phyloP scores from a whole-genome alignment of 352 stramenopile genomes.

The Pythium volutum region DNA sequence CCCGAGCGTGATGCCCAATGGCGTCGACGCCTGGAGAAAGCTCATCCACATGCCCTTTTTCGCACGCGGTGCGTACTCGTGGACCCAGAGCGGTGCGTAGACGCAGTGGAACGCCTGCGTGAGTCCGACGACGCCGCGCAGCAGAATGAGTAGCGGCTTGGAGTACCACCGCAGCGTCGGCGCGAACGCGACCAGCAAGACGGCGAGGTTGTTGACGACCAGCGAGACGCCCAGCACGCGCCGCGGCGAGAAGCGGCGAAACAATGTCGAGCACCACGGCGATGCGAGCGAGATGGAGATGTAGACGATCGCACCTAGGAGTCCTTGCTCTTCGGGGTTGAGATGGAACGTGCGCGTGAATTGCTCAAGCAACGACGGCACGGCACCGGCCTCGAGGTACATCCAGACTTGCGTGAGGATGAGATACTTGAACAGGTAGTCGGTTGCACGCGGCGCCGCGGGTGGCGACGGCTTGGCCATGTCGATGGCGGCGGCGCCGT shows the following conservation, averaged over 20 bases:
- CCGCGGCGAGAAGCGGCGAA: constrained; percentile 65
- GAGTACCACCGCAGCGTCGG: constrained; percentile 64
- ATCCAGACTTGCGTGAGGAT: constrained; percentile 82
- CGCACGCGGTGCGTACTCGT: constrained; percentile 75
- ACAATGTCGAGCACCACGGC: constrained; percentile 72
- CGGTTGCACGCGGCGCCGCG: constrained; percentile 14
- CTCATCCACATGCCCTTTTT: constrained; percentile 84
- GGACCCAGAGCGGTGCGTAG: constrained; percentile 84
- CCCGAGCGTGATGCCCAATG: constrained; percentile 83
- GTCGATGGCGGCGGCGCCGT: constrained; percentile 3
- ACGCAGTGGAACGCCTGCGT: constrained; percentile 82
- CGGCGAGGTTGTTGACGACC: constrained; percentile 72
- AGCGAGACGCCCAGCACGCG: constrained; percentile 67
- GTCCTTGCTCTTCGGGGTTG: constrained; percentile 70
- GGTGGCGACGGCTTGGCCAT: neutral
- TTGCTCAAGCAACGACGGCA: constrained; percentile 78
- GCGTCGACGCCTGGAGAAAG: constrained; percentile 77
- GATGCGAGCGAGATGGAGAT: constrained; percentile 67
- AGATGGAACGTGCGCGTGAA: constrained; percentile 66
- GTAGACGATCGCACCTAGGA: constrained; percentile 78
- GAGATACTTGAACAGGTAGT: constrained; percentile 87
- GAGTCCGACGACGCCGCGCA: constrained; percentile 70
- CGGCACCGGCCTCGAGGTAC: constrained; percentile 79
- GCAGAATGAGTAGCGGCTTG: constrained; percentile 71
- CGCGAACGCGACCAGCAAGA: constrained; percentile 69